phyloP scores from a whole-genome alignment of 148 eudicot genomes.

The Bassia scoparia region DNA sequence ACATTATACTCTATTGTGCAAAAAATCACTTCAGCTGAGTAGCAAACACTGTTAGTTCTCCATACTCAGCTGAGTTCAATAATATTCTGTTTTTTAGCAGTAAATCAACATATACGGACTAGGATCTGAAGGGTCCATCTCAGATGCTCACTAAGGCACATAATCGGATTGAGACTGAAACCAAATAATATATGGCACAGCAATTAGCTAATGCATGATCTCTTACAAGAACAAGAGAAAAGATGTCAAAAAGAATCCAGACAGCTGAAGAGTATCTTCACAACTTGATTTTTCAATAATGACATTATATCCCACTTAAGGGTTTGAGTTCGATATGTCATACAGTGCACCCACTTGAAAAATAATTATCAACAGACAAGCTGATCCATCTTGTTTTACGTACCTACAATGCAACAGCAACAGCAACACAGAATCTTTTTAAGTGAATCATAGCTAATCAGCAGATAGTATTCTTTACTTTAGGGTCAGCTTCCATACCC shows the following conservation, averaged over 20 bases:
- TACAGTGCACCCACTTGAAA: slow-evolving; percentile 7
- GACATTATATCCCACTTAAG: neutral
- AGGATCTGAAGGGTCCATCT: too few species aligned
- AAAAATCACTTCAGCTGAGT: too few species aligned
- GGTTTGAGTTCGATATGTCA: slow-evolving; percentile 5
- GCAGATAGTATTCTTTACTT: too few species aligned
- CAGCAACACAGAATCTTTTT: neutral
- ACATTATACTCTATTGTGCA: too few species aligned
- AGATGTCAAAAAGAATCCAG: neutral
- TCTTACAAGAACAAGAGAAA: neutral
- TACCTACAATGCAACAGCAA: slow-evolving; percentile 28
- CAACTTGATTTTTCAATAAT: neutral
- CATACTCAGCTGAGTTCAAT: too few species aligned
- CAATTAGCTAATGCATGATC: neutral
- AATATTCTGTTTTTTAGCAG: too few species aligned
- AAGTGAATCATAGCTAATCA: too few species aligned
- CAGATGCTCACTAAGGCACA: too few species aligned
- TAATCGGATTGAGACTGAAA: neutral
- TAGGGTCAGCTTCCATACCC: too few species aligned
- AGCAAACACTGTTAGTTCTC: too few species aligned
- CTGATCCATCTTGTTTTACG: slow-evolving; percentile 23
- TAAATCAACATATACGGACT: too few species aligned
- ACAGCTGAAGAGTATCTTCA: slow-evolving; percentile 2
- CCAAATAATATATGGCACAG: neutral
- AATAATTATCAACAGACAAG: slow-evolving; percentile 5